Percentiles rank a stretch among this genome's conserved stretches.
Conservation (phyloP, 495 filamentous ascomycete species). For the Aspergillus panamensis region DNA sequence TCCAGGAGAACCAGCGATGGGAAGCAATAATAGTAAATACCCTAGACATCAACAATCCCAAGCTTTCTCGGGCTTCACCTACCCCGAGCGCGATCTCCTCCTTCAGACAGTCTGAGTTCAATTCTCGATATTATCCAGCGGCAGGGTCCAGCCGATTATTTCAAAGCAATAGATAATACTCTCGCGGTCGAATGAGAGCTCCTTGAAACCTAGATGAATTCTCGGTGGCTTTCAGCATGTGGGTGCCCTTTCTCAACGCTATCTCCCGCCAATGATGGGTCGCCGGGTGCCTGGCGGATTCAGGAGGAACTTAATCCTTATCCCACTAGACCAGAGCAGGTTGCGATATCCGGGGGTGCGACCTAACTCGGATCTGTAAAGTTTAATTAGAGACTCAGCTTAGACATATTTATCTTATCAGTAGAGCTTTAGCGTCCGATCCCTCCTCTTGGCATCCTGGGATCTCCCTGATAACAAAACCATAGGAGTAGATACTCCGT, state of each 20-base stretch:
- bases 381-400: slow-evolving; percentile 12
- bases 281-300: slow-evolving; percentile 1
- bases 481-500: too few species aligned
- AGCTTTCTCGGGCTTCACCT: too few species aligned
- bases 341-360: slow-evolving; percentile 15
- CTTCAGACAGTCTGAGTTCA: not conserved
- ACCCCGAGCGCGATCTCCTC: not conserved
- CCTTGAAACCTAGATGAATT: not conserved
- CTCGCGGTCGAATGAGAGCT: not conserved
- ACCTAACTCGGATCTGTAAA: not conserved
- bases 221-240: not conserved
- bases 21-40: too few species aligned
- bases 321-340: slow-evolving; percentile 13
- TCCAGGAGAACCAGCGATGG: not conserved
- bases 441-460: slow-evolving; percentile 7
- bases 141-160: not conserved
- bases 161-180: not conserved
- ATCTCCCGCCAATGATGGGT: slow-evolving; percentile 15
- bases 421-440: not conserved
- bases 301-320: not conserved
- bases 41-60: too few species aligned
- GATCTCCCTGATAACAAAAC: slow-evolving; percentile 8
- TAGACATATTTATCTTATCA: slow-evolving; percentile 14
- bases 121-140: not conserved
- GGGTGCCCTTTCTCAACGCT: not conserved